phyloP scores from a whole-genome alignment of 805 yeast species.

The Candida vaughaniae region DNA sequence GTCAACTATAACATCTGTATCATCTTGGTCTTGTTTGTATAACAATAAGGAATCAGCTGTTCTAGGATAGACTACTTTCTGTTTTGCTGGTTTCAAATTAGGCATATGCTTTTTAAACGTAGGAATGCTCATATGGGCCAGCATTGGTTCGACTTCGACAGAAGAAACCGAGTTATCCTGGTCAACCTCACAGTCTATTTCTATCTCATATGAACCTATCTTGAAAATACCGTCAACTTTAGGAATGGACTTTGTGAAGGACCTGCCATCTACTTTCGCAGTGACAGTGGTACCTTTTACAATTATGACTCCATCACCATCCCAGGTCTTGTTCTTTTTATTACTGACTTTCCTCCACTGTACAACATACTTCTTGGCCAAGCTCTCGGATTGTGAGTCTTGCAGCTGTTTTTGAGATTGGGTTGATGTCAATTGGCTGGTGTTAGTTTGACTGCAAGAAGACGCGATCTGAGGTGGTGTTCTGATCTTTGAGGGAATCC shows the following conservation, averaged over 20 bases:
- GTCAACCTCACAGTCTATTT: conserved; percentile 49
- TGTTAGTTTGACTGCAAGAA: neutral
- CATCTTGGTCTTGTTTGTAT: conserved; percentile 1
- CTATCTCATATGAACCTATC: conserved; percentile 62
- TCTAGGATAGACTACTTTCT: conserved; percentile 3
- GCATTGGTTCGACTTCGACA: neutral
- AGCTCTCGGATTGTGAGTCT: neutral
- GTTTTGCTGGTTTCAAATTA: neutral
- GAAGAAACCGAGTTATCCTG: neutral
- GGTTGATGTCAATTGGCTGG: no score
- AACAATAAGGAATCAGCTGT: conserved; percentile 8
- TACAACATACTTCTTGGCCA: conserved; percentile 25
- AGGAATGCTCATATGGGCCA: conserved; percentile 1
- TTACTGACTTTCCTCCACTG: conserved; percentile 70
- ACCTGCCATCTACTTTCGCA: conserved; percentile 29
- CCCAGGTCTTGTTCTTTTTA: conserved; percentile 92
- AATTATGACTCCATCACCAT: conserved; percentile 75
- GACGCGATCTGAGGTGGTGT: neutral
- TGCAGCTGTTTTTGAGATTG: neutral
- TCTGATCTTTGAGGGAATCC: no score
- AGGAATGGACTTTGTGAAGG: conserved; percentile 15
- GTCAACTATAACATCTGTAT: conserved; percentile 45
- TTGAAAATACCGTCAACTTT: conserved; percentile 13
- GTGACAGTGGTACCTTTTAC: conserved; percentile 21
- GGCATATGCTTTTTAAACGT: conserved; percentile 6